These are phyloP conservation scores for Hortiboletus rubellus DNA, from an alignment of 1,284 basidiomycete species.

Conservation along the genomic window DNA sequence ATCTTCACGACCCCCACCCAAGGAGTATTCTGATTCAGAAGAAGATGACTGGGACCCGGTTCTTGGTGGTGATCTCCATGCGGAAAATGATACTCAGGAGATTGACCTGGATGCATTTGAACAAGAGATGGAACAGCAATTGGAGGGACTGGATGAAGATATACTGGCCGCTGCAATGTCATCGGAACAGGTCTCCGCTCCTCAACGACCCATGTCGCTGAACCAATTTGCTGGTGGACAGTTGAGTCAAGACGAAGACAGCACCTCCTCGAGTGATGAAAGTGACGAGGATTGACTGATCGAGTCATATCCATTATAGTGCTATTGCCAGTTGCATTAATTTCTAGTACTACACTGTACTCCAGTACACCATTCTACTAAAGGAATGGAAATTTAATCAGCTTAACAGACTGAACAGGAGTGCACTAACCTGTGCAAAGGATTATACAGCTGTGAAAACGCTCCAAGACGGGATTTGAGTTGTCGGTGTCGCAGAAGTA, in stretches of 20 bases:
- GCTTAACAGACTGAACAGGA: constrained; percentile 12
- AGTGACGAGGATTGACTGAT: constrained; percentile 65
- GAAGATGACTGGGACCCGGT: constrained; percentile 59
- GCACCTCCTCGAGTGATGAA: constrained; percentile 63
- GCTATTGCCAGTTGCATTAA: constrained; percentile 2
- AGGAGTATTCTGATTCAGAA: constrained; percentile 48
- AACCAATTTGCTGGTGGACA: constrained; percentile 49
- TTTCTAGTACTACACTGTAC: constrained; percentile 4
- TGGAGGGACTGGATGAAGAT: constrained; percentile 40
- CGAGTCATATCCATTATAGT: constrained; percentile 21
- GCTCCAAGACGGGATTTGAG: background rate
- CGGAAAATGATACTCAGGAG: constrained; percentile 43
- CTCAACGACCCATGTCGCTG: constrained; percentile 51
- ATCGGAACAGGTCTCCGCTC: constrained; percentile 36
- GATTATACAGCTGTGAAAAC: constrained; percentile 13
- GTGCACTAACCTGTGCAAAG: constrained; percentile 12
- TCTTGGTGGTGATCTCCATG: constrained; percentile 35
- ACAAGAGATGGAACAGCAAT: constrained; percentile 46
- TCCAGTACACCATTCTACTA: constrained; percentile 1
- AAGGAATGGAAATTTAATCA: constrained; percentile 6
- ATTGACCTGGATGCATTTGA: constrained; percentile 52
- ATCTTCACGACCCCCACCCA: constrained; percentile 30
- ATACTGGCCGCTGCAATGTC: constrained; percentile 44
- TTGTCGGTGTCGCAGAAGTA: constrained; percentile 5
- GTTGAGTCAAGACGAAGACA: constrained; percentile 51